A percentile compares a stretch with the other conserved stretches of the same genome.
phyloP scores from a whole-genome alignment of 257 asterid genomes.

The Thymus quinquecostatus region DNA sequence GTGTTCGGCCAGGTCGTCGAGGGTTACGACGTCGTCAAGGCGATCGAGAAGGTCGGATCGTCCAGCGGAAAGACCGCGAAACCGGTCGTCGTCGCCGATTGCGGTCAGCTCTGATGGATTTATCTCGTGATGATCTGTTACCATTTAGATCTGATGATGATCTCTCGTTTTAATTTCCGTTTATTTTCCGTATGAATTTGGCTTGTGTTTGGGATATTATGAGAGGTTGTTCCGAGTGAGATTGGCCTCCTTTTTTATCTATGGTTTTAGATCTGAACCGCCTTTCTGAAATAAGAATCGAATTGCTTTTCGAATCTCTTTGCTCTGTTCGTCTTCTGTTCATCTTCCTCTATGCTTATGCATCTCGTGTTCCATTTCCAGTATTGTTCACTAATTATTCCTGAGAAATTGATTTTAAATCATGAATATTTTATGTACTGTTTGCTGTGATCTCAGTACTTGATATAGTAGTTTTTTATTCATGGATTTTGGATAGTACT shows the following conservation, averaged over 20 bases:
- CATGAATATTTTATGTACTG: no score
- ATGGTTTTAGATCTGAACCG: conserved; percentile 29
- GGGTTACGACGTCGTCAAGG: conserved; percentile 57
- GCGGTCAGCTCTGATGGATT: conserved; percentile 63
- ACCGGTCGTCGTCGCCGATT: conserved; percentile 63
- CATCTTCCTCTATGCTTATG: neutral
- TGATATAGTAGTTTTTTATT: no score
- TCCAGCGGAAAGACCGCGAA: conserved; percentile 55
- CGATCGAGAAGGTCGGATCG: conserved; percentile 73
- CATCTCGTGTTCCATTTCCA: no score
- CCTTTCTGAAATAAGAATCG: conserved; percentile 36
- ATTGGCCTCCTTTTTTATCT: conserved; percentile 5
- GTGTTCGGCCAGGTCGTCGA: conserved; percentile 76
- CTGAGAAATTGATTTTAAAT: no score
- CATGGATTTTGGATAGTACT: no score
- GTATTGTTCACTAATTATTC: no score
- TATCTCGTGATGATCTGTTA: conserved; percentile 44
- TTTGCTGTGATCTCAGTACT: no score
- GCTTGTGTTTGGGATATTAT: conserved; percentile 18
- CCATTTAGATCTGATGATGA: conserved; percentile 43
- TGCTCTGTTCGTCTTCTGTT: neutral
- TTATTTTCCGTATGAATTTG: conserved; percentile 9
- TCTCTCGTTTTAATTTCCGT: conserved; percentile 24
- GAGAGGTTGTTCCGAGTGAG: conserved; percentile 34
- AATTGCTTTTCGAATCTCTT: conserved; percentile 5